Conservation (phyloP, 331 rosid species). For the Cydonia oblonga region DNA sequence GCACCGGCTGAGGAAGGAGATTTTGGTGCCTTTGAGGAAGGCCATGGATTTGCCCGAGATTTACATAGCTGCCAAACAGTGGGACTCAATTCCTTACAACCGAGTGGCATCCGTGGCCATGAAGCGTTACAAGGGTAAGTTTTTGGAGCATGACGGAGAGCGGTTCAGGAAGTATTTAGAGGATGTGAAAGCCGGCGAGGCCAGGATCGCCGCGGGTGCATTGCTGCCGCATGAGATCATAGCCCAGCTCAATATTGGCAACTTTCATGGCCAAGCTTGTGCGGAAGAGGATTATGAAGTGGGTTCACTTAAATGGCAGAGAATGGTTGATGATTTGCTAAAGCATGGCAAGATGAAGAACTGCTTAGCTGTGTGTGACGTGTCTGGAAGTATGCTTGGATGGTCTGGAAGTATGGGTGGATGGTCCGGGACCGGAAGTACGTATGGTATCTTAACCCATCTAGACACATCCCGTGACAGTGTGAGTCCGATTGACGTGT, state of each 20-base stretch:
- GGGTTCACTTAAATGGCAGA: conserved; percentile 13
- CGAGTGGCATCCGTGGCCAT: conserved; percentile 7
- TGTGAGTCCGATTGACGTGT: conserved; percentile 5
- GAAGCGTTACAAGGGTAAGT: neutral
- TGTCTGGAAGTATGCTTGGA: conserved; percentile 1
- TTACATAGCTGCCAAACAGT: conserved; percentile 1
- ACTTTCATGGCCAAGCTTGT: too few relatives aligned
- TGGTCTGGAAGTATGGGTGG: too few relatives aligned
- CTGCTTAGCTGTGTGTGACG: conserved; percentile 9
- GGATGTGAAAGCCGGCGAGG: conserved; percentile 6
- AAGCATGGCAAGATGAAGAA: conserved; percentile 12
- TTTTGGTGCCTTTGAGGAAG: conserved; percentile 3
- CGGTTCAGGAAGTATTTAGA: conserved; percentile 8
- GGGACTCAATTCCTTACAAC: conserved; percentile 2
- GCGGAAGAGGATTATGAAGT: neutral
- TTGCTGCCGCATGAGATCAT: conserved; percentile 9
- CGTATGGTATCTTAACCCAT: too few relatives aligned
- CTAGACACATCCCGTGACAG: too few relatives aligned
- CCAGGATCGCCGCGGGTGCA: conserved; percentile 1
- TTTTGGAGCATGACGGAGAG: conserved; percentile 3
- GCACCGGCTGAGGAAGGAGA: conserved; percentile 4
- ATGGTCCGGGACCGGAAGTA: too few relatives aligned
- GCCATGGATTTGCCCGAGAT: conserved; percentile 3
- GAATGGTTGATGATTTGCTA: conserved; percentile 7
- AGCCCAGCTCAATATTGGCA: neutral